Evolutionary conservation across 371 early-diverging fungal genomes (phyloP), one percentile per base, ranked within the genome.

Genomic region (Mucor plumbeus): DNA sequence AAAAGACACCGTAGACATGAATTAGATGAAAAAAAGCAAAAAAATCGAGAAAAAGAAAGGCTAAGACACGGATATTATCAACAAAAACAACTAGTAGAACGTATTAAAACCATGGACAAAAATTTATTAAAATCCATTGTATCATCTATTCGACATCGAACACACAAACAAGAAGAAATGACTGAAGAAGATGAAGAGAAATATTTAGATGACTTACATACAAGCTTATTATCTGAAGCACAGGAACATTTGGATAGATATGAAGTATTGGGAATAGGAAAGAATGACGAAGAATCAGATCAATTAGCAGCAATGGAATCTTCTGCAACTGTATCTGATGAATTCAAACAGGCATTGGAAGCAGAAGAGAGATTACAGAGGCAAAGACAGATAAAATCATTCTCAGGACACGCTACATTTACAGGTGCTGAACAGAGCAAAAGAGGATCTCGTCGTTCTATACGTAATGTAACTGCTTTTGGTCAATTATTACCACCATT

Each of bases 11-110:
- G 85, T 17, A 83, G 84, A 57, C 84, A 87, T 63, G 89, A 90
- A 67, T 74, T 84, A 65, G 86, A 84, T 17, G 91, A 90, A 63
- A 89, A 88, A 71, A 86, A 84, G 57, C 65, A 85, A 61, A 89
- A 88, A 70, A 90, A 90, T 56, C 73, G 91, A 35, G 91, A 90
- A 65, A 82, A 85, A 60, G 91, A 90, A 64, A 72, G 80, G 38
- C 60, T 88, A 53, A 79, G 75, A 26, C 88, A 90, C 61, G 88
- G 87, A 55, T 77, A 87, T 74, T 87, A 88, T 61, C 87, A 88
- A 61, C 87, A 87, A 59, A 85, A 85, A 53, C 79, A 85, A 55
- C 77, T 85, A 17, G 85, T 87, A 17, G 88, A 88, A 41, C 83
- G 83, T 26, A 72, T 88, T 38, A 78, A 83, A 31, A 82, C 81